Evolutionary conservation across 306 rosid species (phyloP), one percentile per base, ranked within the genome.

Genomic region (Cucurbita moschata): DNA sequence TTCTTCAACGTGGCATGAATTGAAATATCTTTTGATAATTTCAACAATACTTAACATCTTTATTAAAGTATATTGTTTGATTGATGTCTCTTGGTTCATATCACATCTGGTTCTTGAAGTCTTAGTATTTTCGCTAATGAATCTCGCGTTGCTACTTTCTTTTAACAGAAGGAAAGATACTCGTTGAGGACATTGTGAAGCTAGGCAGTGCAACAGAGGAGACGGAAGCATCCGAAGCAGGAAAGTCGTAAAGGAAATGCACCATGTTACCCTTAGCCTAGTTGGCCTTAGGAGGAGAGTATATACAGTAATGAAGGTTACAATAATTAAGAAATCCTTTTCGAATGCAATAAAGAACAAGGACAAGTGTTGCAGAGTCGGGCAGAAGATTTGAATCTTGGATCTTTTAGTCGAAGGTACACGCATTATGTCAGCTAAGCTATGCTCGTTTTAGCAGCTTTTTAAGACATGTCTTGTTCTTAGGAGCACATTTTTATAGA

Each of bases 171-270:
- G 98, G 97, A 55, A 94, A 89, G 78, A 94, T 94, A 77, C 89
- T 88, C 42, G 98, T 94, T 12, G 98, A 94, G 77, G 98, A 94
- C 81, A 90, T 90, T 73, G 89, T 94, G 46, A 94, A 82, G 78
- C 78, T 94, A 81, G 97, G 97, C 51, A 77, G 89, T 79, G 76
- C 87, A 85, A 85, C 69, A 62, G 69, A 62, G 39, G 69, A 62
- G 4, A 21, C 26, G 12, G 61, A 75, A 15, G 78, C 50, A 10
- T 39, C 49, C 37, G 62, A 75, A 62, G 44, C 77, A 56, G 71
- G 77, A 37, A 75, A 61, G 54, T 61, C 58, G 47, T 75, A 61
- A 61, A 30, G 23, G 40, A 47, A 18, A 21, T 39, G 38, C 7
- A 10, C 16, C 53, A 13, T 40, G 16, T 65, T 65, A 9, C 43